phyloP scores from a whole-genome alignment of 192 early-diverging fungal genomes.

The Podila epicladia region DNA sequence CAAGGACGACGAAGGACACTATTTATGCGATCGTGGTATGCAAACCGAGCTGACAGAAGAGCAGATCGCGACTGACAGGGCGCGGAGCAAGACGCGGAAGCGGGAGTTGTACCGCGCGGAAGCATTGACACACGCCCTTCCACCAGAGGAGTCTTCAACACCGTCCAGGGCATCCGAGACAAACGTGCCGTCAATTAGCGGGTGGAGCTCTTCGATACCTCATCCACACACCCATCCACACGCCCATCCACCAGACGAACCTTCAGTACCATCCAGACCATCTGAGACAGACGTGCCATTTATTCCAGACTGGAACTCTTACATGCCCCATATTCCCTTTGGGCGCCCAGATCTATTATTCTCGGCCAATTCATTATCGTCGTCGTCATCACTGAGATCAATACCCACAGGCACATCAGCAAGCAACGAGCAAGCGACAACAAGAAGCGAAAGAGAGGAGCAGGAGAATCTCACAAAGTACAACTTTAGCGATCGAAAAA shows the following conservation, averaged over 20 bases:
- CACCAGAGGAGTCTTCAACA: not conserved
- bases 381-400: not conserved
- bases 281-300: not conserved
- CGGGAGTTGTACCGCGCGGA: conserved; percentile 6
- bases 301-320: not conserved
- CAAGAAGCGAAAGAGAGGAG: not conserved
- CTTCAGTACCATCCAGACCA: not conserved
- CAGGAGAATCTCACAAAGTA: conserved; percentile 8
- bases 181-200: no score
- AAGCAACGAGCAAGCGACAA: not conserved
- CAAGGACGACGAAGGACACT: not conserved
- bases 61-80: not conserved
- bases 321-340: not conserved
- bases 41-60: not conserved
- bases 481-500: conserved; percentile 38
- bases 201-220: no score
- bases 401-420: not conserved
- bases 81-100: not conserved
- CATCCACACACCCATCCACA: no score
- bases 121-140: not conserved
- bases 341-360: not conserved
- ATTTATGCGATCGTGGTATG: not conserved
- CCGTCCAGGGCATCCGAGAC: not conserved
- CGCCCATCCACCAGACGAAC: not conserved
- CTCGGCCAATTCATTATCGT: not conserved